phyloP scores from a whole-genome alignment of 352 stramenopile species.

The Thraustotheca clavata region DNA sequence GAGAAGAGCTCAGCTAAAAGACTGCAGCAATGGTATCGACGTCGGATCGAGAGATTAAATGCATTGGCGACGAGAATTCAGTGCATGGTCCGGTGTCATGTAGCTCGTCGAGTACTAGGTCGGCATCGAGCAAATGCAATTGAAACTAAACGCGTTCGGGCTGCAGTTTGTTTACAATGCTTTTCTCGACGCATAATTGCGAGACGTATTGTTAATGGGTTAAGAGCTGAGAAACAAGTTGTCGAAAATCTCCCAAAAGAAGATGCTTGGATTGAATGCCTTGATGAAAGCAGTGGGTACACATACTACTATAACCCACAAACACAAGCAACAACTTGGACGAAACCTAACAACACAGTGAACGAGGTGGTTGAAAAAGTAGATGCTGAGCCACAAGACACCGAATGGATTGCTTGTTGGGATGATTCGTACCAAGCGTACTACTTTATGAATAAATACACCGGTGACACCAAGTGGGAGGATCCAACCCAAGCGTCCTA shows the following conservation, averaged over 20 bases:
- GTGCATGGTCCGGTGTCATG: slow-evolving; percentile 8
- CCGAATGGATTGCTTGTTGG: slow-evolving; percentile 68
- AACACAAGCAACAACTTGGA: slow-evolving; percentile 47
- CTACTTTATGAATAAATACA: slow-evolving; percentile 63
- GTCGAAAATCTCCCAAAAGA: too few species aligned
- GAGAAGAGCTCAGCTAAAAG: background rate
- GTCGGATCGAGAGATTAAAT: background rate
- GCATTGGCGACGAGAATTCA: slow-evolving; percentile 19
- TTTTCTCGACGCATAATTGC: slow-evolving; percentile 9
- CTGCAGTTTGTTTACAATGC: slow-evolving; percentile 6
- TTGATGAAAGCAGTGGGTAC: slow-evolving; percentile 52
- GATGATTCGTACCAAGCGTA: slow-evolving; percentile 51
- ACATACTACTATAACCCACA: slow-evolving; percentile 62
- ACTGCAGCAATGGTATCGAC: background rate
- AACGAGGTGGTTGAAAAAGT: background rate
- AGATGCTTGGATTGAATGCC: slow-evolving; percentile 48
- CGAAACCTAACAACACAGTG: slow-evolving; percentile 25
- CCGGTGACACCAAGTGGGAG: slow-evolving; percentile 54
- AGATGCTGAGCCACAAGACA: background rate
- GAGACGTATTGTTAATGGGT: background rate
- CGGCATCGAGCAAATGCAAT: background rate
- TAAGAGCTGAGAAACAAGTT: too few species aligned
- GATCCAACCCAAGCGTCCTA: slow-evolving; percentile 23
- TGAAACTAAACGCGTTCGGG: background rate
- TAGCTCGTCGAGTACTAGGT: background rate